These are phyloP conservation scores for Cladosporium sp. DNA, from an alignment of 2,329 filamentous ascomycete species.

Conservation along the genomic window DNA sequence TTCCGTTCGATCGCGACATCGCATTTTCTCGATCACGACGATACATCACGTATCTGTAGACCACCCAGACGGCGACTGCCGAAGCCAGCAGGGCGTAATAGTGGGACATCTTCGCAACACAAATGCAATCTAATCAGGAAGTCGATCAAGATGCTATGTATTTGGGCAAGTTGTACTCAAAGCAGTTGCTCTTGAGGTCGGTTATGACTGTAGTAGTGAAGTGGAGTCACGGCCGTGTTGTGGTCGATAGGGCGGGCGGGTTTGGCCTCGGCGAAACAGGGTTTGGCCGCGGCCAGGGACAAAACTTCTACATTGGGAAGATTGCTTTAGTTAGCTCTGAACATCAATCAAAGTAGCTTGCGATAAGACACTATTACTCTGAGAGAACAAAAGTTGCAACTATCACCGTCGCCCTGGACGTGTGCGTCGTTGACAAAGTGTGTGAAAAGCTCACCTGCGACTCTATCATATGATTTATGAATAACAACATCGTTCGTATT, in stretches of 20 bases:
- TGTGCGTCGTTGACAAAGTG: neutral
- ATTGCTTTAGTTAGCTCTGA: neutral
- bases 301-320: neutral
- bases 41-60: neutral
- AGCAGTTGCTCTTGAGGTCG: neutral
- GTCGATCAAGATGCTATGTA: too few relatives aligned
- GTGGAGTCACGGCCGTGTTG: neutral
- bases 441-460: neutral
- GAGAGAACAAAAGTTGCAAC: neutral
- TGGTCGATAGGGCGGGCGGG: neutral
- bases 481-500: neutral
- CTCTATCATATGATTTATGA: neutral
- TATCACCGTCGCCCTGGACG: neutral
- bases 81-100: neutral
- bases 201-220: neutral
- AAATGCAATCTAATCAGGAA: neutral
- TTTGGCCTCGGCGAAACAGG: neutral
- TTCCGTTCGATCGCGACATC: neutral
- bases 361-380: neutral
- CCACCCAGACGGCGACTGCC: neutral
- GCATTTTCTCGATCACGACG: neutral
- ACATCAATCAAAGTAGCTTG: neutral
- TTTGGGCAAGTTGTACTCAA: too few relatives aligned
- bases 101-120: neutral
- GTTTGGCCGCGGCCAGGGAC: slow-evolving; percentile 3